A percentile compares a stretch with the other conserved stretches of the same genome.
Conservation (phyloP, 2,329 filamentous ascomycete species). For the Cryphonectria carpinicola region DNA sequence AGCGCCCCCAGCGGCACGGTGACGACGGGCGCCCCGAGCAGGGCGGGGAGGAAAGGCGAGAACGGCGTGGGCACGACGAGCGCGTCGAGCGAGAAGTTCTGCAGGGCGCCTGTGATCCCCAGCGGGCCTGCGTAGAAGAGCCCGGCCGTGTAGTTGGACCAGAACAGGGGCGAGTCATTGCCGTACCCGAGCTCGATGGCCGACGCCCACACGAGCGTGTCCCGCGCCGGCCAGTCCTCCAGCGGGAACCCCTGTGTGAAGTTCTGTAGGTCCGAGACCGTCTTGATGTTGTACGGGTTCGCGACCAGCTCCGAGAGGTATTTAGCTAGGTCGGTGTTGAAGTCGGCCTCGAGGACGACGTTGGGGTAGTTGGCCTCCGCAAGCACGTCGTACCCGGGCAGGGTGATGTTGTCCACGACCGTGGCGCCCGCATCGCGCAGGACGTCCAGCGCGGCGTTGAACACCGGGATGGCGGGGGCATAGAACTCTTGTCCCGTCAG, state of each 20-base stretch:
- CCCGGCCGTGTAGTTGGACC: slow-evolving; percentile 58
- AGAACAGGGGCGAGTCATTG: slow-evolving; percentile 60
- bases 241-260: slow-evolving; percentile 57
- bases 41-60: slow-evolving; percentile 16
- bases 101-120: slow-evolving; percentile 56
- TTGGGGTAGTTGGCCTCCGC: slow-evolving; percentile 36
- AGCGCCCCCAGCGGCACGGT: slow-evolving; percentile 19
- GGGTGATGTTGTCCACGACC: slow-evolving; percentile 57
- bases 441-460: slow-evolving; percentile 56
- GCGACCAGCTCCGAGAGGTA: slow-evolving; percentile 59
- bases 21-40: slow-evolving; percentile 26
- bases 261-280: slow-evolving; percentile 52
- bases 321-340: slow-evolving; percentile 54
- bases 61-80: slow-evolving; percentile 23
- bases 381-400: slow-evolving; percentile 54
- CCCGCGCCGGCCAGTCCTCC: slow-evolving; percentile 61
- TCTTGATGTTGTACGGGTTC: slow-evolving; percentile 62
- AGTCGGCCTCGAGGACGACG: slow-evolving; percentile 59
- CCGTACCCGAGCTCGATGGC: slow-evolving; percentile 55
- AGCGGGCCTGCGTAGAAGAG: slow-evolving; percentile 60
- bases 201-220: slow-evolving; percentile 61
- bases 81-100: slow-evolving; percentile 25
- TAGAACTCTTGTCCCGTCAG: background rate
- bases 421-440: slow-evolving; percentile 60
- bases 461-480: slow-evolving; percentile 52